A percentile compares a stretch with the other conserved stretches of the same genome.
phyloP scores from a whole-genome alignment of 306 rosid genomes.

The Cucumis sativus region Cucumber_9930_V3 NC_026660.2:19021001-19021500 shows the following conservation, averaged over 20 bases:
- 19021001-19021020: not conserved
- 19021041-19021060: not conserved
- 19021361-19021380: not conserved
- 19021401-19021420: not conserved
- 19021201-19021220: not conserved
- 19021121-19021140: conserved; percentile 75
- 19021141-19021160: conserved; percentile 38
- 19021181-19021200: not conserved
- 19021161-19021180: not conserved
- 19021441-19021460: not conserved
- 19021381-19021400: not conserved
- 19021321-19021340: not conserved
- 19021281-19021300: not conserved
- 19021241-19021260: not conserved
- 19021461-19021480: not conserved
- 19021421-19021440: not conserved
- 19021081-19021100: conserved; percentile 15
- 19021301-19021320: not conserved
- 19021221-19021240: not conserved
- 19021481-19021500: no score
- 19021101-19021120: conserved; percentile 12
- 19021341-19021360: not conserved
- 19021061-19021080: not conserved
- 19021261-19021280: no score
- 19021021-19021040: not conserved